These are phyloP conservation scores for Fusarium robinianum DNA, from an alignment of 2,329 filamentous ascomycete genomes.

Conservation along the genomic window DNA sequence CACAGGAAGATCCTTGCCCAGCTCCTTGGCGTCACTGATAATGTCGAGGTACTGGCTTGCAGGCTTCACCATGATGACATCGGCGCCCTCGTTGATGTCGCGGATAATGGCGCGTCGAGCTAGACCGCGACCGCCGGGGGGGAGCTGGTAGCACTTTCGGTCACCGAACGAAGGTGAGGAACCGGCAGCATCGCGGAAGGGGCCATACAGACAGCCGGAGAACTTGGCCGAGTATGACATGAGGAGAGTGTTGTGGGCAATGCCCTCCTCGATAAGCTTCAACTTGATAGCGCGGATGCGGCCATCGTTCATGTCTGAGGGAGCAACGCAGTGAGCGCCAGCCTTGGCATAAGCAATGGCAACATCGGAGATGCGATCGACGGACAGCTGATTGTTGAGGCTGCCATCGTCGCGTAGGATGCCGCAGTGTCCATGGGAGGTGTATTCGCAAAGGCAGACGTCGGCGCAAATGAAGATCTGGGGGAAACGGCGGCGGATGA, in stretches of 20 bases:
- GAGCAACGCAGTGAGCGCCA: constrained; percentile 94
- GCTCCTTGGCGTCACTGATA: constrained; percentile 94
- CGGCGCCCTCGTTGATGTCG: constrained; percentile 91
- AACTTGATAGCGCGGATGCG: constrained; percentile 97
- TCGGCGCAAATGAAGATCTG: constrained; percentile 89
- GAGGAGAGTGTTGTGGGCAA: constrained; percentile 86
- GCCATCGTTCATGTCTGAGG: constrained; percentile 98
- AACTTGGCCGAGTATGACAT: constrained; percentile 99
- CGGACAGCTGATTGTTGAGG: constrained; percentile 89
- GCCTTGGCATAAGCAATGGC: constrained; percentile 96
- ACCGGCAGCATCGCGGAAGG: constrained; percentile 94
- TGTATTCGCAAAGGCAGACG: constrained; percentile 98
- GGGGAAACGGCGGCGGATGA: constrained; percentile 84
- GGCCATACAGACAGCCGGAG: constrained; percentile 92
- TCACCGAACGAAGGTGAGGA: constrained; percentile 92
- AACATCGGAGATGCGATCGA: constrained; percentile 95
- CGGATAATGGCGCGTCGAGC: constrained; percentile 87
- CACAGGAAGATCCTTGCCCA: constrained; percentile 87
- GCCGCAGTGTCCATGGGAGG: constrained; percentile 95
- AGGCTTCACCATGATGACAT: constrained; percentile 99
- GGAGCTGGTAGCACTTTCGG: constrained; percentile 94
- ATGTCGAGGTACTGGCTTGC: constrained; percentile 96
- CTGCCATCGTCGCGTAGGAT: constrained; percentile 91
- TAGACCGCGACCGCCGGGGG: constrained; percentile 87
- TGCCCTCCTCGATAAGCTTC: constrained; percentile 92